These are phyloP conservation scores for Trypanosoma rangeli DNA, from an alignment of 208 protist genomes.

Conservation along the genomic window DNA sequence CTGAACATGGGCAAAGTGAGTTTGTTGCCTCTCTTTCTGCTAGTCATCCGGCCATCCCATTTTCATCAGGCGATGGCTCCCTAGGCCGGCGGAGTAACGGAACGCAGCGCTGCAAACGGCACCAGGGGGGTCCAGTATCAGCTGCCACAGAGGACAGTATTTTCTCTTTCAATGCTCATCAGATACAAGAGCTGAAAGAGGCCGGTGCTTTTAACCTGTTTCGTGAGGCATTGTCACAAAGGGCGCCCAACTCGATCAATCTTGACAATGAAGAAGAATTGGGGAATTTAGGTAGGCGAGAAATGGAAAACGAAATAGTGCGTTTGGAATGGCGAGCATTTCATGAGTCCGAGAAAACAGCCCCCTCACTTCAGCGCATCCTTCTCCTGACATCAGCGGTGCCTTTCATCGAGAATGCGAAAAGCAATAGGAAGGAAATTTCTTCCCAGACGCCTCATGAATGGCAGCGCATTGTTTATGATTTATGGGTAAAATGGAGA, in stretches of 20 bases:
- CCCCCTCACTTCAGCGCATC: conserved; percentile 65
- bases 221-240: conserved; percentile 5
- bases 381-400: conserved; percentile 71
- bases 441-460: conserved; percentile 4
- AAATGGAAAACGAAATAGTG: conserved; percentile 57
- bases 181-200: conserved; percentile 36
- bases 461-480: conserved; percentile 31
- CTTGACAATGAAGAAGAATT: conserved; percentile 5
- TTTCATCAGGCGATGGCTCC: conserved; percentile 11
- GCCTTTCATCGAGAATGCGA: conserved; percentile 39
- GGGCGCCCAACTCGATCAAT: background rate
- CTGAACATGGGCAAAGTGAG: conserved; percentile 20
- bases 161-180: conserved; percentile 50
- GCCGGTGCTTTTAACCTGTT: conserved; percentile 38
- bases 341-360: conserved; percentile 60
- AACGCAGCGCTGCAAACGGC: conserved; percentile 29
- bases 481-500: conserved; percentile 37
- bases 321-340: conserved; percentile 75
- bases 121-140: background rate
- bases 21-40: conserved; percentile 21
- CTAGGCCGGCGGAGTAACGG: background rate
- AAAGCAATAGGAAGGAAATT: conserved; percentile 8
- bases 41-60: conserved; percentile 21
- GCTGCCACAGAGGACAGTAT: conserved; percentile 59
- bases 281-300: conserved; percentile 17